Conservation (phyloP, 768 basidiomycete species). For the Boletus huronensis region DNA sequence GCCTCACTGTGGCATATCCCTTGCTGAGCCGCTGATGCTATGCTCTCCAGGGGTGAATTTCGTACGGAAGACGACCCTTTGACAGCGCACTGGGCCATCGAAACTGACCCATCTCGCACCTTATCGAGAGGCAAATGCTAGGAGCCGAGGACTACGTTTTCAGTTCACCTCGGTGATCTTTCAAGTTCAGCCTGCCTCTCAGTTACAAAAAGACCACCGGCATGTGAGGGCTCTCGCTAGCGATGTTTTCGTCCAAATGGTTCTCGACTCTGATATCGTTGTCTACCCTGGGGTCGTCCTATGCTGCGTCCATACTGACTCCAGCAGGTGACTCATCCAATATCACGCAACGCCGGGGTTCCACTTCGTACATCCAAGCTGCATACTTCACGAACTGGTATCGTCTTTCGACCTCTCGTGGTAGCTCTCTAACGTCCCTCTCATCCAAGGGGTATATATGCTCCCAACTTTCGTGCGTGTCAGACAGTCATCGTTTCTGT, state of each 20-base stretch:
- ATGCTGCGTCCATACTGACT: constrained; percentile 13
- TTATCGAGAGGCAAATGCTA: constrained; percentile 10
- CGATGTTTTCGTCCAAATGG: constrained; percentile 2
- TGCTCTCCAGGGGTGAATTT: constrained; percentile 6
- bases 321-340: background rate
- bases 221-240: background rate
- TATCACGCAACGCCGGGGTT: constrained; percentile 8
- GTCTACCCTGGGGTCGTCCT: constrained; percentile 7
- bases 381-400: constrained; percentile 39
- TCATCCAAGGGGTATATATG: constrained; percentile 51
- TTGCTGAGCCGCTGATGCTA: constrained; percentile 3
- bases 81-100: background rate
- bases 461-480: constrained; percentile 56
- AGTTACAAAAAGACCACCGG: constrained; percentile 15
- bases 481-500: background rate
- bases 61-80: background rate
- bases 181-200: background rate
- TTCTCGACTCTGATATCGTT: constrained; percentile 6
- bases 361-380: constrained; percentile 29
- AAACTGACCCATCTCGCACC: constrained; percentile 15
- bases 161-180: constrained; percentile 7
- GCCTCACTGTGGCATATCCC: constrained; percentile 9
- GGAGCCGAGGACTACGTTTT: constrained; percentile 15
- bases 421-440: background rate
- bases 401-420: background rate